These are phyloP conservation scores for Coccomyxa sp. DNA, from an alignment of 139 green algal genomes.

Conservation along the genomic window DNA sequence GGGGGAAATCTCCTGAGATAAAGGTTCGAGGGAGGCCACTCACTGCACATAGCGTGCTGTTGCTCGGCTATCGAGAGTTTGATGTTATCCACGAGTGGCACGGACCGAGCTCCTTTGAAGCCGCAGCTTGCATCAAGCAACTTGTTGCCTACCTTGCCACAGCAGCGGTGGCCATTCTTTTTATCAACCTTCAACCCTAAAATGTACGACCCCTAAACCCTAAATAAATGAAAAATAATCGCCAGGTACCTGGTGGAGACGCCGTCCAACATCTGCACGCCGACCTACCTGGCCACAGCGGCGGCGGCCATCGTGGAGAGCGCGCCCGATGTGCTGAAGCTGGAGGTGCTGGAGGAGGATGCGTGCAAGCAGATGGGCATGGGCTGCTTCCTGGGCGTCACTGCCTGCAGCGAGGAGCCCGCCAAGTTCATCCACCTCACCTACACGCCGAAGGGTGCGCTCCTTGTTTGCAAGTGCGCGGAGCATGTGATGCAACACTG, in stretches of 20 bases:
- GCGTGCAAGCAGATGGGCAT: slow-evolving; percentile 90
- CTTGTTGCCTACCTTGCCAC: too few species aligned
- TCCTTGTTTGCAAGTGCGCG: not conserved
- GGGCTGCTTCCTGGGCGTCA: slow-evolving; percentile 93
- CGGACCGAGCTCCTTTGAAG: too few species aligned
- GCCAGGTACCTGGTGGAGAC: slow-evolving; percentile 93
- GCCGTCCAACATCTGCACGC: slow-evolving; percentile 93
- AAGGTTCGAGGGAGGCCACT: too few species aligned
- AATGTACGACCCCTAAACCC: too few species aligned
- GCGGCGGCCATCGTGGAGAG: slow-evolving; percentile 53
- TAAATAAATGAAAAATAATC: too few species aligned
- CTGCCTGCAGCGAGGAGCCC: slow-evolving; percentile 68
- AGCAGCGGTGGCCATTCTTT: too few species aligned
- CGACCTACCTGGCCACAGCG: slow-evolving; percentile 71
- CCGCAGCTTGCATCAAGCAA: too few species aligned
- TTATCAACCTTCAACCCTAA: too few species aligned
- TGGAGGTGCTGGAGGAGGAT: slow-evolving; percentile 79
- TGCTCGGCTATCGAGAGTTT: too few species aligned
- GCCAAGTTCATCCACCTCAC: slow-evolving; percentile 97
- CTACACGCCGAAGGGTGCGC: slow-evolving; percentile 66
- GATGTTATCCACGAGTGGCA: too few species aligned
- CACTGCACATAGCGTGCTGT: too few species aligned
- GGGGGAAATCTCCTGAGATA: too few species aligned
- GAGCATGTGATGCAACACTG: not conserved
- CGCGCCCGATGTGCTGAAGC: slow-evolving; percentile 45